Base-by-base conservation (phyloP, 2,329 filamentous ascomycete genomes). In the Beauveria brongniartii region DNA sequence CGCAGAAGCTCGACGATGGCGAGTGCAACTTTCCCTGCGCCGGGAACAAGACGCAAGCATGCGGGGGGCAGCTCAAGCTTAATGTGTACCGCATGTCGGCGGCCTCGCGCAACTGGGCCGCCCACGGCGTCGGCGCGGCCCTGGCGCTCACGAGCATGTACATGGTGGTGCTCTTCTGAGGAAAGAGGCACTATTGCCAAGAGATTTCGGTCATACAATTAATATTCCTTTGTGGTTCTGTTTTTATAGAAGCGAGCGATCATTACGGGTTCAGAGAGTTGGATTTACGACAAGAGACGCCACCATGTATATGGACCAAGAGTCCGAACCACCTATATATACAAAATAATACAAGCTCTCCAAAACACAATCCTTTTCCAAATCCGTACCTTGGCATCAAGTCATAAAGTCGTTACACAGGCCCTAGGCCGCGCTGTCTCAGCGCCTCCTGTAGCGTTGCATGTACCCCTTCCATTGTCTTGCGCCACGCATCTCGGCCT, bases 371-470 rank as follows among this genome's bases (percentile, higher is more conserved):
- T 37, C 24, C 24, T 5, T 24, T 58, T 51, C 24, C 46, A 51
- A 57, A 41, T 41, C 10, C n/a, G 16, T 6, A 20, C 30, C 10
- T 30, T 58, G 55, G 55, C 51, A 48, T 68, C 61, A 69, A 22
- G 67, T 65, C 54, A 69, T 65, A 78, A 63, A 75, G 61, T 80
- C 77, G 9, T 54, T 28, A 54, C 72, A 88, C 74, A 12, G 72
- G 72, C 20, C 79, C 82, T 62, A 89, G 69, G 0, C 86, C 86
- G 63, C 86, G 76, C 55, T 80, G 72, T 66, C 67, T 70, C 26
- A 87, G 78, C 7, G 85, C 86, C 22, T 69, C 69, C 67, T 86
- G 83, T 24, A 87, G 79, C 22, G 76, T 75, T 2, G 67, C 69
- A 69, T 81, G 82, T 51, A 84, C 74, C 3, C 69, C 71, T 34